phyloP scores from a whole-genome alignment of 805 yeast genomes.

The Helenozyma baotianmanensis region DNA sequence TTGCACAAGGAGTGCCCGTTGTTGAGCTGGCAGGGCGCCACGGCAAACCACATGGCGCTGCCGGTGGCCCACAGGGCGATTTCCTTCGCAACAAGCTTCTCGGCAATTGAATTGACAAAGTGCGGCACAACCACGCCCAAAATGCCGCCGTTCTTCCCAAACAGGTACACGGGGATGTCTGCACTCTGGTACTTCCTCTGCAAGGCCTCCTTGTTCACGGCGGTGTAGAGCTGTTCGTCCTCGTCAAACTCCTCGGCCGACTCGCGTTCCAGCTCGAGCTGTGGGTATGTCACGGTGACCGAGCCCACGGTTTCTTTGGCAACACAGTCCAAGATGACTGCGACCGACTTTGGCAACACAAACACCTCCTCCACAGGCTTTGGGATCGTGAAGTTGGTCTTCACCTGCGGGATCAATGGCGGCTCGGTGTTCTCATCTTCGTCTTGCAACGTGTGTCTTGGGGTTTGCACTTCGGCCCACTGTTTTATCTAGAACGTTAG shows the following conservation, averaged over 20 bases:
- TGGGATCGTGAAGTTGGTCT: background rate
- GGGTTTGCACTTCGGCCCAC: constrained; percentile 43
- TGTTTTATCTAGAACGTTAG: constrained; percentile 39
- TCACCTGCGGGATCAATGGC: constrained; percentile 14
- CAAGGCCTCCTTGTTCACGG: constrained; percentile 20
- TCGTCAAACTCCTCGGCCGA: constrained; percentile 41
- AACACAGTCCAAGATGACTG: constrained; percentile 14
- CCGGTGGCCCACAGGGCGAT: constrained; percentile 14
- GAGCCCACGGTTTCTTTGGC: constrained; percentile 14
- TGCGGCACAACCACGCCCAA: constrained; percentile 29
- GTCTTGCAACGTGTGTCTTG: constrained; percentile 50
- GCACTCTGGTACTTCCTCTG: constrained; percentile 18
- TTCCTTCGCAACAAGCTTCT: constrained; percentile 23
- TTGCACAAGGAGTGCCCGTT: constrained; percentile 25
- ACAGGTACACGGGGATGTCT: constrained; percentile 17
- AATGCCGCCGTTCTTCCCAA: constrained; percentile 5
- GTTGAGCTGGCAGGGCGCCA: constrained; percentile 36
- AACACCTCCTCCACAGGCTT: constrained; percentile 5
- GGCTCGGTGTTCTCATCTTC: constrained; percentile 23
- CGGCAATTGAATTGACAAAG: constrained; percentile 32
- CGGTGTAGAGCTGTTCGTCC: constrained; percentile 46
- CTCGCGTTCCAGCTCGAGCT: constrained; percentile 10
- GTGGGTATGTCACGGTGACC: constrained; percentile 12
- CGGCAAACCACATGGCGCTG: constrained; percentile 21
- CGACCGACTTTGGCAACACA: constrained; percentile 16